Percentiles rank a stretch among this genome's conserved stretches.
phyloP scores from a whole-genome alignment of 2,329 filamentous ascomycete species.

The Stagonosporopsis rhizophila region DNA sequence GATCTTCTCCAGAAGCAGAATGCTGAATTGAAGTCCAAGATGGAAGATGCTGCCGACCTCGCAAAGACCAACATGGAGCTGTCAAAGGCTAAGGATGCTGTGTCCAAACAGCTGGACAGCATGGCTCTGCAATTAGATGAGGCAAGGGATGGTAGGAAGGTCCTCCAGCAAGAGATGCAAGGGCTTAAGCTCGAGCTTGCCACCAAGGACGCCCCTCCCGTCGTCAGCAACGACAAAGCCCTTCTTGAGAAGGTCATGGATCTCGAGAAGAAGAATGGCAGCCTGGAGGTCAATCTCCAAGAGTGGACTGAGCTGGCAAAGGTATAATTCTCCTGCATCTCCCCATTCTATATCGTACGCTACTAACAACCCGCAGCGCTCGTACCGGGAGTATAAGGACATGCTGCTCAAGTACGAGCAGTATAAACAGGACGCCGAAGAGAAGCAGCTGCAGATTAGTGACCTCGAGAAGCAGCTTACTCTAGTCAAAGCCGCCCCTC shows the following conservation, averaged over 20 bases:
- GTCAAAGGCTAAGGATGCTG: conserved; percentile 9
- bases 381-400: conserved; percentile 37
- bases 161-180: not conserved
- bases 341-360: not conserved
- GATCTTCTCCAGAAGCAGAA: conserved; percentile 23
- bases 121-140: conserved; percentile 1
- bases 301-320: conserved; percentile 36
- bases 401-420: conserved; percentile 31
- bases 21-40: conserved; percentile 21
- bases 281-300: conserved; percentile 17
- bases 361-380: conserved; percentile 25
- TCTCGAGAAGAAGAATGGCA: conserved; percentile 23
- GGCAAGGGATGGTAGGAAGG: conserved; percentile 8
- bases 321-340: conserved; percentile 13
- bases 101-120: conserved; percentile 9
- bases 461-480: conserved; percentile 29
- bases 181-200: conserved; percentile 14
- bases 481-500: conserved; percentile 18
- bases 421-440: conserved; percentile 20
- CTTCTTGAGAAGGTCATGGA: conserved; percentile 14
- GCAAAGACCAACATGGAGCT: conserved; percentile 17
- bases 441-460: conserved; percentile 26
- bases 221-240: not conserved
- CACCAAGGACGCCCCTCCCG: not conserved
- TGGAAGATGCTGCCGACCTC: conserved; percentile 24